Conservation (phyloP, 345 rosid genomes). For the Arabidopsis arenosa region DNA sequence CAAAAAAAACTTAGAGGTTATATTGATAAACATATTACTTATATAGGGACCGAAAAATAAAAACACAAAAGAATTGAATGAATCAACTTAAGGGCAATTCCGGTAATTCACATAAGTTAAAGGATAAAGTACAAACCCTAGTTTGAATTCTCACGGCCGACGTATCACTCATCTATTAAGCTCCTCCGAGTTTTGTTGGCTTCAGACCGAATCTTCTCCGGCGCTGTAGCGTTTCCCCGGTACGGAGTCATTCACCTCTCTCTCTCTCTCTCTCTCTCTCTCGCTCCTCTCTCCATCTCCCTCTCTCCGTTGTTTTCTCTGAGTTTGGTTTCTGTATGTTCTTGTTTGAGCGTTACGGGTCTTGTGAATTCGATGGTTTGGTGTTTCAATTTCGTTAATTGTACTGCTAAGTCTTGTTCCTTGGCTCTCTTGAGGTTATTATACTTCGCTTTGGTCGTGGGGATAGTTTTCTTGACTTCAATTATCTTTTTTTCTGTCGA, state of each 20-base stretch:
- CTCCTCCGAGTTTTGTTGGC: conserved; percentile 7
- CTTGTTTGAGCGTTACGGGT: background rate
- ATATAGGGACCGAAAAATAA: background rate
- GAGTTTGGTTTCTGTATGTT: conserved; percentile 1
- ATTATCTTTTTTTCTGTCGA: background rate
- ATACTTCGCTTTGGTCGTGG: background rate
- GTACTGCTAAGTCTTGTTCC: background rate
- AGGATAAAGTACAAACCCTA: conserved; percentile 34
- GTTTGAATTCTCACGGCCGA: conserved; percentile 29
- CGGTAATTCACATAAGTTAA: conserved; percentile 14
- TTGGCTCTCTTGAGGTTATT: background rate
- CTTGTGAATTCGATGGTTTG: conserved; percentile 7
- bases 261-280: background rate
- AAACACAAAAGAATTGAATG: background rate
- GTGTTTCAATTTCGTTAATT: conserved; percentile 3
- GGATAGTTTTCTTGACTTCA: background rate
- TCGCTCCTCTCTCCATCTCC: background rate
- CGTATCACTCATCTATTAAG: conserved; percentile 2
- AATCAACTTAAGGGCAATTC: background rate
- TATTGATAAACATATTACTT: background rate
- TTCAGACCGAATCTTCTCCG: conserved; percentile 17
- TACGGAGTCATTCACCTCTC: conserved; percentile 34
- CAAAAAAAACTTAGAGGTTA: background rate
- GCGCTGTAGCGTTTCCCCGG: conserved; percentile 33
- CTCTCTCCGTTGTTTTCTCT: background rate